Conservation (phyloP, 129 eudicot species). For the Artemisia argyi region DNA sequence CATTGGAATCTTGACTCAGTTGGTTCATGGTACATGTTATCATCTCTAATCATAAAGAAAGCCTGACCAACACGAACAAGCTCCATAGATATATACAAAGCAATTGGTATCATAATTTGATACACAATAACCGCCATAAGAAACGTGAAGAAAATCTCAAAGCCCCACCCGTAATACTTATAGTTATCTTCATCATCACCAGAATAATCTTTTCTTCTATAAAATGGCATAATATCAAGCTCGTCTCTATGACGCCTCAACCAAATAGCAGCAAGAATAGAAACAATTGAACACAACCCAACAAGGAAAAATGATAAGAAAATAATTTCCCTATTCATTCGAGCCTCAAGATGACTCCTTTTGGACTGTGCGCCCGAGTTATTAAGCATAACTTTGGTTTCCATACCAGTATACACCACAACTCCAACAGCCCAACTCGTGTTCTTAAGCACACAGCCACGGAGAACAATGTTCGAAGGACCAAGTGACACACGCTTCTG, state of each 20-base stretch:
- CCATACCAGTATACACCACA: slow-evolving; percentile 85
- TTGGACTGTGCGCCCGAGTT: slow-evolving; percentile 93
- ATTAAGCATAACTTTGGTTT: slow-evolving; percentile 94
- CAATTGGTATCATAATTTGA: slow-evolving; percentile 93
- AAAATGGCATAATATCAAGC: slow-evolving; percentile 67
- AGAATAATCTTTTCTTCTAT: slow-evolving; percentile 64
- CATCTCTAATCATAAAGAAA: slow-evolving; percentile 80
- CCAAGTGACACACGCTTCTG: slow-evolving; percentile 84
- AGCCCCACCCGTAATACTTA: slow-evolving; percentile 77
- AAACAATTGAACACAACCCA: slow-evolving; percentile 63
- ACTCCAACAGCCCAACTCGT: slow-evolving; percentile 90
- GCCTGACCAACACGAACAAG: slow-evolving; percentile 97
- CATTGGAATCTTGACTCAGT: slow-evolving; percentile 78
- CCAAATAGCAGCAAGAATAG: slow-evolving; percentile 72
- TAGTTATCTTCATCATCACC: slow-evolving; percentile 47
- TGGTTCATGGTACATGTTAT: slow-evolving; percentile 56
- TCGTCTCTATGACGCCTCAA: slow-evolving; percentile 70
- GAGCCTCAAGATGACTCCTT: slow-evolving; percentile 81
- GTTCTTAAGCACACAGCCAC: slow-evolving; percentile 94
- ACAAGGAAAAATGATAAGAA: slow-evolving; percentile 65
- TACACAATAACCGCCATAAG: slow-evolving; percentile 86
- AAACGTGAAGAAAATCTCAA: slow-evolving; percentile 81
- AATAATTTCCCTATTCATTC: slow-evolving; percentile 80
- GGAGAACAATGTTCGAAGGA: slow-evolving; percentile 84
- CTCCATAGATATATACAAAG: slow-evolving; percentile 95